Evolutionary conservation across 192 early-diverging fungal species (phyloP), one percentile per base, ranked within the genome.

Genomic region (Gryganskiella cystojenkinii): DNA sequence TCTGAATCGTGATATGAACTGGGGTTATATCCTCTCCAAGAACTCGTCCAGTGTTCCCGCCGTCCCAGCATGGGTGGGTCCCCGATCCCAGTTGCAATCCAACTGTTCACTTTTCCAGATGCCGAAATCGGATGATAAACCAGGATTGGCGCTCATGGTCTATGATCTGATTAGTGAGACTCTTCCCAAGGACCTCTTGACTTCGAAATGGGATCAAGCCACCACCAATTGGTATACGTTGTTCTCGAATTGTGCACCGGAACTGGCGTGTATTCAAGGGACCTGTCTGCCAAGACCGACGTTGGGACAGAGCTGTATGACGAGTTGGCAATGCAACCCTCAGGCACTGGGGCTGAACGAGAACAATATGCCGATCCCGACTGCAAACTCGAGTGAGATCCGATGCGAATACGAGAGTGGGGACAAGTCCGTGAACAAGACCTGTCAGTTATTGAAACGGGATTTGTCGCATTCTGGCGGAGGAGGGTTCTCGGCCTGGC

Each of bases 261-360:
- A 58, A 3, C 35, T 78, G 47, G 47, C 67, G 1, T 78, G 74
- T 33, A 50, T 30, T 1, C 30, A 58, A 24, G 61, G 67, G 2
- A 64, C 47, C 6, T 78, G 74, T 54, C 47, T 35, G 14, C 61
- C 50, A 15, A 34, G 74, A 22, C 74, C 74, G 1, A 56, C 17
- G 6, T 34, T 64, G 37, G 61, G 61, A 11, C 61, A 78, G 31
- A 47, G 57, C 24, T 78, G 74, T 25, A 69, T 60, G 24, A 56
- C 74, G 3, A 69, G 66, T 3, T 78, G 74, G 74, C 66, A 78
- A 27, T 78, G 74, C 10, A 78, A 78, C 15, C 47, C 74, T 0
- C 61, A 47, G 25, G 74, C 74, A 4, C 28, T 78, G 20, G 74
- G 74, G 8, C 67, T 78, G 34, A 59, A 78, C 35, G 74, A 69